Conservation (phyloP, 345 rosid species). For the Chamaenerion angustifolium region DNA sequence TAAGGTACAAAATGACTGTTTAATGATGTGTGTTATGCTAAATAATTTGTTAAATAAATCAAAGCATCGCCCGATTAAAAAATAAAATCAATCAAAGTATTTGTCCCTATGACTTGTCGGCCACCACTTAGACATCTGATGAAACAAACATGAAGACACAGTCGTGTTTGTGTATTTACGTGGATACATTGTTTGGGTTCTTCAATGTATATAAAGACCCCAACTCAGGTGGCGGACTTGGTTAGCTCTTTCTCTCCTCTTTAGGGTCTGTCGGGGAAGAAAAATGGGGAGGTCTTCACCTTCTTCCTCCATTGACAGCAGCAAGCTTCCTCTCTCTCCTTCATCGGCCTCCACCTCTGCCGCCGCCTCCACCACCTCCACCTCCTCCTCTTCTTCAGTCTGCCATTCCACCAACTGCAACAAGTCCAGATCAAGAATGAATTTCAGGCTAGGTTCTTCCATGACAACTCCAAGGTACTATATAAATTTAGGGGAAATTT, state of each 20-base stretch:
- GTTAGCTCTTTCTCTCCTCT: not conserved
- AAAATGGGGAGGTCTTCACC: slow-evolving; percentile 11
- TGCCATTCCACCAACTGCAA: slow-evolving; percentile 3
- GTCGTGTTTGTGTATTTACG: slow-evolving; percentile 2
- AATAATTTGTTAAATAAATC: not conserved
- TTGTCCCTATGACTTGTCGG: slow-evolving; percentile 19
- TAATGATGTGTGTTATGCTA: no score
- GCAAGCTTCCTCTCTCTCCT: not conserved
- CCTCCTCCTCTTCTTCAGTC: not conserved
- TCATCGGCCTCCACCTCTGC: not conserved
- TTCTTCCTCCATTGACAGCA: slow-evolving; percentile 21
- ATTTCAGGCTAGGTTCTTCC: no score
- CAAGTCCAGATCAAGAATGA: slow-evolving; percentile 1
- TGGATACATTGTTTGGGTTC: slow-evolving; percentile 3
- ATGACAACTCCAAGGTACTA: no score
- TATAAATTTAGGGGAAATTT: no score
- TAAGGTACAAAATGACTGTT: no score
- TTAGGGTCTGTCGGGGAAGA: not conserved
- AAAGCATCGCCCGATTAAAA: not conserved
- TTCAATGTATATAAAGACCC: not conserved
- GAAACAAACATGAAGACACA: not conserved
- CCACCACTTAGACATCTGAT: slow-evolving; percentile 19
- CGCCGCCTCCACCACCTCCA: slow-evolving; percentile 5
- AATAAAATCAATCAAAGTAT: slow-evolving; percentile 3
- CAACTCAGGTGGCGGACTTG: not conserved